These are phyloP conservation scores for Acanthamoeba rhysodes DNA, from an alignment of 208 protist species.

Conservation along the genomic window DNA sequence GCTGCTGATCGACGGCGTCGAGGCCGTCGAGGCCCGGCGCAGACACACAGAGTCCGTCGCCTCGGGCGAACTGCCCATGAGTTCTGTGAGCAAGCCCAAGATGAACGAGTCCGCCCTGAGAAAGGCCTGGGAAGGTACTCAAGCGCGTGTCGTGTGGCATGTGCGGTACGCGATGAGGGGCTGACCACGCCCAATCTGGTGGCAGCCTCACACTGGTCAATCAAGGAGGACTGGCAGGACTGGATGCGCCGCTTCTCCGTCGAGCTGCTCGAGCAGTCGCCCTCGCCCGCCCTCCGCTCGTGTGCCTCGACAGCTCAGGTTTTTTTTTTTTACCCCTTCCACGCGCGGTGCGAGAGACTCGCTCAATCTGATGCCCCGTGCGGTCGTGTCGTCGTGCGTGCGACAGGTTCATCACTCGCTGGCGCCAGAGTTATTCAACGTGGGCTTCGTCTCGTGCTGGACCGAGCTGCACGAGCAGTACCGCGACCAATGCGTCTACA, in stretches of 20 bases:
- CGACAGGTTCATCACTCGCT: slow-evolving; percentile 84
- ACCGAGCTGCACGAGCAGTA: slow-evolving; percentile 90
- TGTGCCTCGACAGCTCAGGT: slow-evolving; percentile 72
- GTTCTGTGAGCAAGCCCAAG: slow-evolving; percentile 34
- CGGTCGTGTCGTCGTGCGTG: too few species aligned
- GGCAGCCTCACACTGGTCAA: not conserved
- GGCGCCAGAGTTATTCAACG: slow-evolving; percentile 94
- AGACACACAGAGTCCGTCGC: not conserved
- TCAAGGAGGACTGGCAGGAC: slow-evolving; percentile 81
- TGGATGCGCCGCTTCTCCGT: slow-evolving; percentile 94
- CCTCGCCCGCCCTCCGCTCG: slow-evolving; percentile 93
- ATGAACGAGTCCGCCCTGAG: slow-evolving; percentile 89
- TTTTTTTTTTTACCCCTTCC: too few species aligned
- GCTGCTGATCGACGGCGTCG: not conserved
- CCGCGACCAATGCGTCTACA: slow-evolving; percentile 79
- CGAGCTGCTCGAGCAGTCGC: slow-evolving; percentile 93
- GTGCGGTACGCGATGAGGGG: too few species aligned
- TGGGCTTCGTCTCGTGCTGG: slow-evolving; percentile 95
- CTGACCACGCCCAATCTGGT: too few species aligned
- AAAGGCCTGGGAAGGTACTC: slow-evolving; percentile 88
- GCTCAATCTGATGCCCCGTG: too few species aligned
- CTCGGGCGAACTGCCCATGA: slow-evolving; percentile 21
- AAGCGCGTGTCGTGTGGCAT: too few species aligned
- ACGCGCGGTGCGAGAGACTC: too few species aligned
- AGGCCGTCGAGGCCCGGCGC: not conserved